Evolutionary conservation across 2,329 filamentous ascomycete genomes (phyloP).

Genomic region (Zymoseptoria ardabiliae): DNA sequence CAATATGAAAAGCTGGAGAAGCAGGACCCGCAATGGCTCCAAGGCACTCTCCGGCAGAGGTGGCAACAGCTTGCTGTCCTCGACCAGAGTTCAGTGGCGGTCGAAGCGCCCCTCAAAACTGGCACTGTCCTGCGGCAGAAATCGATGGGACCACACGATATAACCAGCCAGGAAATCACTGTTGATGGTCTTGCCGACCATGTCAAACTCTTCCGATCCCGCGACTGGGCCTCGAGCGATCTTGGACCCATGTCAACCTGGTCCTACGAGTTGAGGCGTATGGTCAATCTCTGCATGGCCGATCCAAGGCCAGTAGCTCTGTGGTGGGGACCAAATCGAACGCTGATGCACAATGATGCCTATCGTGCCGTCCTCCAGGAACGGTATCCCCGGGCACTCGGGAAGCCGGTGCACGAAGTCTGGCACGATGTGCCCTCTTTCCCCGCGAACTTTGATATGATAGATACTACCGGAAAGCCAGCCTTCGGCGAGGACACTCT

Average conservation of each 20-base stretch:
- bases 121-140: background rate
- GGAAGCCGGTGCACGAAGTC: constrained; percentile 10
- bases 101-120: background rate
- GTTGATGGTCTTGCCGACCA: constrained; percentile 1
- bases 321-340: constrained; percentile 24
- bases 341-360: constrained; percentile 32
- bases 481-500: constrained; percentile 7
- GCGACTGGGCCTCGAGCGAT: constrained; percentile 14
- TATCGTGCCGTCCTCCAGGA: constrained; percentile 28
- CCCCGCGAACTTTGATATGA: constrained; percentile 5
- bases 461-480: constrained; percentile 7
- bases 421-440: constrained; percentile 11
- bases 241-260: constrained; percentile 14
- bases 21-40: constrained; percentile 11
- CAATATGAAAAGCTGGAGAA: constrained; percentile 5
- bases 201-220: constrained; percentile 5
- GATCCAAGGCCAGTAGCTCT: constrained; percentile 14
- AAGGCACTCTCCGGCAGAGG: constrained; percentile 2
- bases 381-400: constrained; percentile 19
- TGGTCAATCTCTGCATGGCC: constrained; percentile 13
- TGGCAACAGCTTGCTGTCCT: background rate
- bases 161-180: constrained; percentile 1
- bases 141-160: constrained; percentile 4
- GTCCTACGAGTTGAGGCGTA: constrained; percentile 9
- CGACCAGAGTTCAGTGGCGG: background rate